Conservation (phyloP, 352 stramenopile species). For the Phytophthora sp. region DNA sequence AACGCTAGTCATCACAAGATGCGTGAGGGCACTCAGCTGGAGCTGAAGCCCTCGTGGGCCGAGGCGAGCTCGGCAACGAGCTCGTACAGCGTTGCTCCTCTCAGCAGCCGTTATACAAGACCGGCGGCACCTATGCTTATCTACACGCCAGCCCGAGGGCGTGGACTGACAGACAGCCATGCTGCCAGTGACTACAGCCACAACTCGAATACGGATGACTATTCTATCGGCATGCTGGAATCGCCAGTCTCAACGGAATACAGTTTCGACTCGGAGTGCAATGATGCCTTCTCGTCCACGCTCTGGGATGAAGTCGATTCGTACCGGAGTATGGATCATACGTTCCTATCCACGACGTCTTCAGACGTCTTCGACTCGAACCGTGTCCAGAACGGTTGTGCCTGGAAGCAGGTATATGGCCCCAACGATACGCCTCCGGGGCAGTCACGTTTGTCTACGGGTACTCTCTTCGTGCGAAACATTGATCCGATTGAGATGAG, state of each 20-base stretch:
- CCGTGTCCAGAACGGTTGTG: slow-evolving; percentile 7
- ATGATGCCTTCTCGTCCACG: slow-evolving; percentile 27
- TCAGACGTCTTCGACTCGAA: slow-evolving; percentile 40
- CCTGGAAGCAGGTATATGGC: slow-evolving; percentile 38
- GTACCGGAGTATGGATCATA: slow-evolving; percentile 35
- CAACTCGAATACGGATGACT: slow-evolving; percentile 39
- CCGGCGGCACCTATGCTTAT: slow-evolving; percentile 25
- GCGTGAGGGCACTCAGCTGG: slow-evolving; percentile 8
- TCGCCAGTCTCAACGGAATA: slow-evolving; percentile 39
- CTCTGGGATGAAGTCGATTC: slow-evolving; percentile 38
- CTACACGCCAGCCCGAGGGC: slow-evolving; percentile 26
- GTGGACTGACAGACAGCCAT: slow-evolving; percentile 15
- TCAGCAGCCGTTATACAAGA: slow-evolving; percentile 31
- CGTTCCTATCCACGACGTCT: slow-evolving; percentile 36
- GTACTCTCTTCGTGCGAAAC: slow-evolving; percentile 32
- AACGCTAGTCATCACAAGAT: slow-evolving; percentile 18
- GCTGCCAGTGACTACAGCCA: slow-evolving; percentile 27
- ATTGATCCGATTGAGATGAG: slow-evolving; percentile 24
- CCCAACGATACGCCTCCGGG: slow-evolving; percentile 12
- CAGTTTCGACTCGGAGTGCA: slow-evolving; percentile 35
- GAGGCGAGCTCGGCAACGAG: slow-evolving; percentile 23
- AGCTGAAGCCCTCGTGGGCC: slow-evolving; percentile 27
- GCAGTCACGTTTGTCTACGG: slow-evolving; percentile 17
- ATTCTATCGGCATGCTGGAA: slow-evolving; percentile 41
- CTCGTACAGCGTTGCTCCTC: slow-evolving; percentile 30